Percentiles rank a stretch among this genome's conserved stretches.
These are phyloP conservation scores for Calonectria ilicicola DNA, from an alignment of 2,329 filamentous ascomycete species.

Conservation along the genomic window DNA sequence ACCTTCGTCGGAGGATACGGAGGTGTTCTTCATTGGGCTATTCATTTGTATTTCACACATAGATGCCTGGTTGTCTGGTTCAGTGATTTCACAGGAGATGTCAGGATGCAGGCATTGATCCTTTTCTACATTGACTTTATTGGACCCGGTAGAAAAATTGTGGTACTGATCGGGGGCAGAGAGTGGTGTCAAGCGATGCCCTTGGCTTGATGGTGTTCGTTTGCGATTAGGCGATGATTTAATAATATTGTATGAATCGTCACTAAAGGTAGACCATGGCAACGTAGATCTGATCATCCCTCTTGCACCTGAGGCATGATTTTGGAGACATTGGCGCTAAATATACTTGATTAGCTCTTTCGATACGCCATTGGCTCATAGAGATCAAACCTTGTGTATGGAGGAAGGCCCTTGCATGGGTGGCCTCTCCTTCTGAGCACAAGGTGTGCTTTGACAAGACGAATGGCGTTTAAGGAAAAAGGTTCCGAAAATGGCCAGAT, in stretches of 20 bases:
- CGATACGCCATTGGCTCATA: not conserved
- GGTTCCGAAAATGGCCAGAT: not conserved
- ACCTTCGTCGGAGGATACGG: not conserved
- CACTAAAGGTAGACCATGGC: not conserved
- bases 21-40: not conserved
- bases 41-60: not conserved
- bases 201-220: not conserved
- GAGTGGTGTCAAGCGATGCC: not conserved
- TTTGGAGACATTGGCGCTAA: not conserved
- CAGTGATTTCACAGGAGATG: not conserved
- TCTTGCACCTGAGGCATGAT: not conserved
- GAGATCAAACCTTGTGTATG: not conserved
- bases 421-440: not conserved
- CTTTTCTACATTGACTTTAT: too few species aligned
- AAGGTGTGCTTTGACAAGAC: not conserved
- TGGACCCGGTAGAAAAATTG: not conserved
- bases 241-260: not conserved
- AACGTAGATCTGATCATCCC: not conserved
- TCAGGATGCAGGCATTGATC: not conserved
- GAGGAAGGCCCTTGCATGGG: not conserved
- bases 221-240: not conserved
- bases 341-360: not conserved
- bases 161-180: not conserved
- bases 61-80: not conserved
- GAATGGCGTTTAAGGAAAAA: not conserved